phyloP scores from a whole-genome alignment of 2,329 filamentous ascomycete genomes.

The Nothophaeocryptopus gaeumannii region DNA sequence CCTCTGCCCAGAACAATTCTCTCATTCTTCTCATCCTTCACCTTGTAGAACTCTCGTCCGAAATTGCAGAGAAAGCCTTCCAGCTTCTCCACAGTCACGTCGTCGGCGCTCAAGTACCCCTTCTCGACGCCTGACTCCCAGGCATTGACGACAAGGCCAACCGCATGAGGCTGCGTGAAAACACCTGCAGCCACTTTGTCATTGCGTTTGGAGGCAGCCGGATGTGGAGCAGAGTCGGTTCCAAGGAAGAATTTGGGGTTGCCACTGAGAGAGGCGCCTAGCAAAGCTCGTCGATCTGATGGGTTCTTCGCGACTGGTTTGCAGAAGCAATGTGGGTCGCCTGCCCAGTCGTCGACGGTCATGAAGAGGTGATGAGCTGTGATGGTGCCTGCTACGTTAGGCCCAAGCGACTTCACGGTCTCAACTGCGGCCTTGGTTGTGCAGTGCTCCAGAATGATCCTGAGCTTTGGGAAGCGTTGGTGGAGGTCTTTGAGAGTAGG shows the following conservation, averaged over 20 bases:
- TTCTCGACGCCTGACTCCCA: conserved; percentile 61
- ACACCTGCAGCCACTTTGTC: conserved; percentile 66
- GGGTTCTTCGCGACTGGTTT: conserved; percentile 66
- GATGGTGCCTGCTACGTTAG: conserved; percentile 74
- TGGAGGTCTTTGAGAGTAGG: conserved; percentile 75
- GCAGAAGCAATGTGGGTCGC: conserved; percentile 75
- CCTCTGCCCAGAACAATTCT: conserved; percentile 58
- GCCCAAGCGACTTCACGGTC: conserved; percentile 72
- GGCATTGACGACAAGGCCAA: conserved; percentile 63
- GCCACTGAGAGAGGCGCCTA: conserved; percentile 61
- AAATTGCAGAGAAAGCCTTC: conserved; percentile 58
- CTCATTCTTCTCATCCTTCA: conserved; percentile 45
- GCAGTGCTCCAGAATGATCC: conserved; percentile 74
- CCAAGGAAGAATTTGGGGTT: conserved; percentile 70
- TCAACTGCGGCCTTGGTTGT: conserved; percentile 78
- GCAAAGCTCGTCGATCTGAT: conserved; percentile 67
- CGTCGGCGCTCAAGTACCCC: conserved; percentile 52
- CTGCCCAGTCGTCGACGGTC: conserved; percentile 69
- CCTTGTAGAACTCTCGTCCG: conserved; percentile 58
- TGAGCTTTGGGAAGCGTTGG: conserved; percentile 68
- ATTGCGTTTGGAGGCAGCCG: conserved; percentile 58
- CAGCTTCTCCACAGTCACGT: conserved; percentile 54
- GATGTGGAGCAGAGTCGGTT: conserved; percentile 71
- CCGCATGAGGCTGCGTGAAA: conserved; percentile 72
- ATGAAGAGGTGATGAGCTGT: conserved; percentile 84